Evolutionary conservation across 495 filamentous ascomycete species (phyloP).

Genomic region (Talaromyces borbonicus): DNA sequence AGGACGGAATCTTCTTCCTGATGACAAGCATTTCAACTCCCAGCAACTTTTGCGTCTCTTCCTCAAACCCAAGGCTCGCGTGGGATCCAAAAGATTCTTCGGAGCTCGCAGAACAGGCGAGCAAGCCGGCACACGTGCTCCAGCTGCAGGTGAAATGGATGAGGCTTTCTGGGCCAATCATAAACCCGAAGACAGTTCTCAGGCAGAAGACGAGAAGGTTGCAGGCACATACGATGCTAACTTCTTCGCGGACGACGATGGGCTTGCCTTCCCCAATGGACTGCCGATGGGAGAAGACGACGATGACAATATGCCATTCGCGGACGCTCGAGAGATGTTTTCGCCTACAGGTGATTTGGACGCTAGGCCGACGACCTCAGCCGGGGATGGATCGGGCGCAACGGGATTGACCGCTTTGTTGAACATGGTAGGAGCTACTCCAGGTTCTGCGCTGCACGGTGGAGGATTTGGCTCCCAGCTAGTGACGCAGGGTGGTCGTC

Average conservation of each 20-base stretch:
- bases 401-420: constrained; percentile 32
- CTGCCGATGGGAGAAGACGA: constrained; percentile 48
- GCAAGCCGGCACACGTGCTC: constrained; percentile 40
- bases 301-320: constrained; percentile 78
- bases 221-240: constrained; percentile 83
- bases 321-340: constrained; percentile 84
- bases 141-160: constrained; percentile 63
- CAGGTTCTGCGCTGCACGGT: constrained; percentile 20
- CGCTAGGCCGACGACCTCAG: constrained; percentile 24
- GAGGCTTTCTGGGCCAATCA: constrained; percentile 93
- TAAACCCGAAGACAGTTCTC: constrained; percentile 40
- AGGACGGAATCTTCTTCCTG: constrained; percentile 82
- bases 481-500: constrained; percentile 71
- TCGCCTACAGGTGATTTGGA: constrained; percentile 55
- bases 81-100: constrained; percentile 47
- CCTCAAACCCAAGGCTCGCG: constrained; percentile 82
- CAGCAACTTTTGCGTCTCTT: constrained; percentile 80
- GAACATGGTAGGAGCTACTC: constrained; percentile 37
- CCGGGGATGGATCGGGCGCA: constrained; percentile 25
- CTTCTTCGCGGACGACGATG: constrained; percentile 96
- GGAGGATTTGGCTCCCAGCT: constrained; percentile 83
- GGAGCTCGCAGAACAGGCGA: constrained; percentile 29
- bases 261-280: constrained; percentile 63
- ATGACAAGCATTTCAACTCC: constrained; percentile 98
- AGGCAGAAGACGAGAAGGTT: constrained; percentile 45